Base-by-base conservation (phyloP, 192 early-diverging fungal species). In the Coemansia sp. region DNA sequence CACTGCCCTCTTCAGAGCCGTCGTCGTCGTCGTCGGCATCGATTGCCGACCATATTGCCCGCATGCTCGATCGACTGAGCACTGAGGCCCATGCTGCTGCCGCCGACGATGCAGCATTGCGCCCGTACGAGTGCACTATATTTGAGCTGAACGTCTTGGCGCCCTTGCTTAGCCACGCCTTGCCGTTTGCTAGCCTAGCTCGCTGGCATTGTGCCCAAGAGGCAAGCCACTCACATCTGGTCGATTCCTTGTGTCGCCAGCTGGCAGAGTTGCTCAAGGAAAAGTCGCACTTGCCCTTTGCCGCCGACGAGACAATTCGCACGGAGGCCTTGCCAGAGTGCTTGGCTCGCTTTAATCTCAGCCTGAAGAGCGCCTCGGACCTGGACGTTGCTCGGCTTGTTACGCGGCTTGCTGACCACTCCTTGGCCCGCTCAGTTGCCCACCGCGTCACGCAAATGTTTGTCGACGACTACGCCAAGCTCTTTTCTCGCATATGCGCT, bases 101-200 rank as follows among this genome's bases (percentile, higher is more conserved):
- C 4, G 22, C 32, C n/a, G 31, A 35, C 3, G 36, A 46, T 1
- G 5, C 22, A 0, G 47, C 19, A 40, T 42, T 72, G 53, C 65
- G 41, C 3, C 15, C 24, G 4, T 80, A 80, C 37, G 77, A 80
- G 37, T 60, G 60, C 37, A 31, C 64, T 0, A 60, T 80, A 22
- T 68, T 80, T 24, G 68, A 71, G 65, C 72, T 71, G 20, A 80
- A 80, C 29, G 40, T 80, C 3, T n/a, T 67, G 40, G 39, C 41
- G 11, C 57, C 67, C 2, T 38, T 70, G 6, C 54, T 46, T 2
- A 60, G 63, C 7, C 32, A 58, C 0, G 24, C 64, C 0, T n/a
- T 11, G 0, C 41, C 35, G 8, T 59, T 45, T 35, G 40, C 43
- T 7, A 19, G 43, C 35, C 45, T 62, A 5, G 37, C 31, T 2